A percentile compares a stretch with the other conserved stretches of the same genome.
Evolutionary conservation across 78 protist genomes (phyloP).

Genomic region (Paratrimastix pyriformis): DNA sequence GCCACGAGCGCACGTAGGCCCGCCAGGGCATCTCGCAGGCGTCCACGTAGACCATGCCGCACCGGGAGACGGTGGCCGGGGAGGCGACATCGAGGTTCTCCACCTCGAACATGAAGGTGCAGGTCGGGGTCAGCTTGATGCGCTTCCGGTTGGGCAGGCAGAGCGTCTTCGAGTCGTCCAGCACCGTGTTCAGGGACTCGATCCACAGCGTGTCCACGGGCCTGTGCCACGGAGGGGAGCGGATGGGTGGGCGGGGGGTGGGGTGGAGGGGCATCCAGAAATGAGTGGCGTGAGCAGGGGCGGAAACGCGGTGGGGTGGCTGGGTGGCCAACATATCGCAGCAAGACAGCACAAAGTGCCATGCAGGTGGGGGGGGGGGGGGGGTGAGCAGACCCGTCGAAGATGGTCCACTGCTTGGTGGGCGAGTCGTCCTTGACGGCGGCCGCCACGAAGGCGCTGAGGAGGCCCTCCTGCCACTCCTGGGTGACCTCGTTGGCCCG

Average conservation of each 20-base stretch:
- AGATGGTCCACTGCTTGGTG: slow-evolving; percentile 54
- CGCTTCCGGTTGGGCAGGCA: slow-evolving; percentile 74
- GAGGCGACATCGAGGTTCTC: slow-evolving; percentile 74
- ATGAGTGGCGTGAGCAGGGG: no score
- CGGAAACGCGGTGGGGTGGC: no score
- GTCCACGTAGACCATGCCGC: slow-evolving; percentile 79
- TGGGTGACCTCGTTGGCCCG: slow-evolving; percentile 45
- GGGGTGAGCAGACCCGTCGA: no score
- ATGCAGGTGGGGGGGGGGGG: no score
- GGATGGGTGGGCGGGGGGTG: no score
- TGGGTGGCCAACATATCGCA: no score
- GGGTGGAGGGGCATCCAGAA: no score
- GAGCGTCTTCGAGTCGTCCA: slow-evolving; percentile 73
- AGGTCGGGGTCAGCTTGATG: slow-evolving; percentile 54
- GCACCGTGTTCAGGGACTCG: slow-evolving; percentile 70
- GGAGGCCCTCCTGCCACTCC: slow-evolving; percentile 73
- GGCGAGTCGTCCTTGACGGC: slow-evolving; percentile 34
- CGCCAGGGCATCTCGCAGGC: slow-evolving; percentile 46
- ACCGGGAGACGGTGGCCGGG: slow-evolving; percentile 79
- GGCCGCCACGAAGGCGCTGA: slow-evolving; percentile 35
- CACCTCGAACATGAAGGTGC: slow-evolving; percentile 66
- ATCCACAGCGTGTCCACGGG: slow-evolving; percentile 82
- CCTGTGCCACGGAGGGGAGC: no score
- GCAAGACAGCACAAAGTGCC: no score
- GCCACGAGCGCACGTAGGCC: slow-evolving; percentile 42